Evolutionary conservation across 495 filamentous ascomycete genomes (phyloP).

Genomic region (Lepraria neglecta): DNA sequence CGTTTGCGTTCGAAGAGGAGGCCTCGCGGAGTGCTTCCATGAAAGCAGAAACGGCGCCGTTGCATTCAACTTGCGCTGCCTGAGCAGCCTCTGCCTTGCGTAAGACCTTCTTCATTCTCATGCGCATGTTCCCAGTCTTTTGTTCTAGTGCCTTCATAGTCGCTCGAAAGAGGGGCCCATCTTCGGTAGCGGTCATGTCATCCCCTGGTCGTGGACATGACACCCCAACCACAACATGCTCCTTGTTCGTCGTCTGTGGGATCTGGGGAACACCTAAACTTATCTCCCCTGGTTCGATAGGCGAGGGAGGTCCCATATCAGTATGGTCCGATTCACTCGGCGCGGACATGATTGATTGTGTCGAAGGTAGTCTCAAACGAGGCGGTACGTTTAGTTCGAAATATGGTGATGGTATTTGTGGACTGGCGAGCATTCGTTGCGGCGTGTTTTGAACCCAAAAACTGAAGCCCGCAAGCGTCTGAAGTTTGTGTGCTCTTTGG

Average conservation of each 20-base stretch:
- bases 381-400: slow-evolving; percentile 66
- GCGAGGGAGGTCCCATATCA: slow-evolving; percentile 62
- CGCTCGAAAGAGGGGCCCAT: slow-evolving; percentile 91
- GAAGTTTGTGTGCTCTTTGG: slow-evolving; percentile 78
- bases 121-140: slow-evolving; percentile 90
- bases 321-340: slow-evolving; percentile 57
- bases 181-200: slow-evolving; percentile 78
- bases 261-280: slow-evolving; percentile 39
- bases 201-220: slow-evolving; percentile 79
- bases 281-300: slow-evolving; percentile 47
- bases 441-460: slow-evolving; percentile 83
- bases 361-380: slow-evolving; percentile 72
- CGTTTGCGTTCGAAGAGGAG: slow-evolving; percentile 85
- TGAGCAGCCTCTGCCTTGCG: slow-evolving; percentile 84
- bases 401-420: slow-evolving; percentile 56
- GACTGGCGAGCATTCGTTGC: slow-evolving; percentile 31
- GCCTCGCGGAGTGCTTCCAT: slow-evolving; percentile 84
- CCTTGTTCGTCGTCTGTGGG: slow-evolving; percentile 34
- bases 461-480: slow-evolving; percentile 83
- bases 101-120: slow-evolving; percentile 90
- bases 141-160: slow-evolving; percentile 96
- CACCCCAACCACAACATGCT: slow-evolving; percentile 77
- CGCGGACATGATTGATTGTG: slow-evolving; percentile 72
- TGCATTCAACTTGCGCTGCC: slow-evolving; percentile 70
- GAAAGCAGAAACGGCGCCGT: slow-evolving; percentile 74